Evolutionary conservation across 148 eudicot species (phyloP), one percentile per base, ranked within the genome.

Genomic region (Limonium bicolor): DNA sequence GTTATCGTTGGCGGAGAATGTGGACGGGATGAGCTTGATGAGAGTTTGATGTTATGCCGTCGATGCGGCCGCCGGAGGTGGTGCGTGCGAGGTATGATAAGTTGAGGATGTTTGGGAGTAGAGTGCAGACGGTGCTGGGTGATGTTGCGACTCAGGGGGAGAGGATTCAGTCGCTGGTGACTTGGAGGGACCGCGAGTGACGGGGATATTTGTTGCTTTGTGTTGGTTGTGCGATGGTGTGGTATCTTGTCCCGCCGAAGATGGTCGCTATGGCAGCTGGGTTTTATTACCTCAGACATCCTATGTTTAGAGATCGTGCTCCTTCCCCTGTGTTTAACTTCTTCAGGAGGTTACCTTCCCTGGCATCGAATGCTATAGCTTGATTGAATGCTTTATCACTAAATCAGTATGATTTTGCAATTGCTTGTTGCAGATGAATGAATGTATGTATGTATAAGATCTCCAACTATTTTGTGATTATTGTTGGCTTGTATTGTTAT

Each of bases 201-300:
- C 96, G 17, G 79, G 82, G 49, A 22, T 87, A 9, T 87, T 87
- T 66, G 67, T 87, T 22, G 86, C 67, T 37, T 62, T 87, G 29
- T 87, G 96, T 34, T 36, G n/a, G 79, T 21, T 48, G 50, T 23
- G 70, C 82, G 7, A 74, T 94, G 3, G 54, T 83, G 32, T 58
- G 59, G 11, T 67, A 82, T 8, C 82, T 82, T 34, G 55, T 40
- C 7, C 94, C 82, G 17, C 96, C 96, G 16, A 87, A 87, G 42
- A 87, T 87, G 96, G 96, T 80, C 13, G 94, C 96, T 0, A 94
- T 82, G 55, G 96, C 96, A 2, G 80, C 79, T 14, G 96, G 96
- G 6, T 83, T 87, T 49, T 87, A 82, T 63, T 82, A 73, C 53
- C 52, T 87, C 56, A 70, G 96, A 48, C 96, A 87, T 55, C 96